Evolutionary conservation across 345 rosid genomes (phyloP), one percentile per base, ranked within the genome.

Genomic region (Reutealis trisperma): DNA sequence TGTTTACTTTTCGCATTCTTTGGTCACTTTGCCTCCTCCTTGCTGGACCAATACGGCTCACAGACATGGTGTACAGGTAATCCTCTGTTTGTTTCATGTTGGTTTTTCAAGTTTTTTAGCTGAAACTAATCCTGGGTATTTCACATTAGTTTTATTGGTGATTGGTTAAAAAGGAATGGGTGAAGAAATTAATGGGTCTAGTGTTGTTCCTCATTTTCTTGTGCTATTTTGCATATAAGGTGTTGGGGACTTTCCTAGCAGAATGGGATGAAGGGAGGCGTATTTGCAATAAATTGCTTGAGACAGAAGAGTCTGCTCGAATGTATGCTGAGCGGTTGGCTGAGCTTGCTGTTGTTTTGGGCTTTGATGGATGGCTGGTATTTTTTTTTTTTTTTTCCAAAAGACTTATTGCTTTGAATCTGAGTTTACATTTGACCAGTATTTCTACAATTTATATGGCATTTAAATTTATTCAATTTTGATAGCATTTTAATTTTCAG

Each of bases 281-380:
- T 27, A 75, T 75, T 61, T 87, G 96, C 80, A 81, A 86, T 73
- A 84, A 87, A 72, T 78, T 95, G 86, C 87, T 95, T 27, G 80
- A 84, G 1, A 87, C 97, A 16, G 84, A 84, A 83, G 97, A 89
- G 85, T 89, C 97, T 70, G 89, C 96, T 82, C 87, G 71, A 30
- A 81, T 78, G 82, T 88, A 88, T 85, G 97, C 99, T 6, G 91
- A 89, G 74, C 84, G 85, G 63, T 85, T 95, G 85, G 86, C 87
- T 18, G 90, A 95, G 75, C 96, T 93, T 64, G 88, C 94, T 34
- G 79, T 78, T 83, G 84, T 80, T 63, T 82, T 93, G 73, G 96
- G 94, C 65, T 91, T 93, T 67, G 98, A 95, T 76, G 99, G 96
- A 13, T 95, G 99, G 98, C 91, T 91, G 90, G 99, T 95, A 86